A percentile compares a stretch with the other conserved stretches of the same genome.
These are phyloP conservation scores for Diaporthe ilicicola DNA, from an alignment of 2,329 filamentous ascomycete genomes.

Conservation along the genomic window DNA sequence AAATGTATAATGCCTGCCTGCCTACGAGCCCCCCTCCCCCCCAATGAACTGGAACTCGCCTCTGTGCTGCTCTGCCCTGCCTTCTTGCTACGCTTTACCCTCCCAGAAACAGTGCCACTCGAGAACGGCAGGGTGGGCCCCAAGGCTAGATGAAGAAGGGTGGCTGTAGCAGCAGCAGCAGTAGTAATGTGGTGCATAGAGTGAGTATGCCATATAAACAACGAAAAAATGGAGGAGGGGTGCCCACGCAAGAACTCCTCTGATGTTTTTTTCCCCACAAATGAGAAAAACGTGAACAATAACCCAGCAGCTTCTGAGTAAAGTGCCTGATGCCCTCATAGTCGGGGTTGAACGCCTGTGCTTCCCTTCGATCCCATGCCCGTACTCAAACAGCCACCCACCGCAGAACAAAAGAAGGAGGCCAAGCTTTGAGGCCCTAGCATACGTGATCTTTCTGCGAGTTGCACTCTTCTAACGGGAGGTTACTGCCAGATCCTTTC, in stretches of 20 bases:
- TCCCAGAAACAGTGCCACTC: not conserved
- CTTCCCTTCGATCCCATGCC: not conserved
- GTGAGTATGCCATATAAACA: constrained; percentile 24
- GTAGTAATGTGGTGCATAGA: constrained; percentile 12
- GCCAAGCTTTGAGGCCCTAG: not conserved
- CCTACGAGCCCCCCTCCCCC: not conserved
- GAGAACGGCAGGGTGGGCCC: not conserved
- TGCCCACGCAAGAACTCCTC: not conserved
- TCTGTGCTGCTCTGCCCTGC: not conserved
- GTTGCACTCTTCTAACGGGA: not conserved
- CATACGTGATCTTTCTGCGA: not conserved
- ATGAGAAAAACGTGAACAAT: not conserved
- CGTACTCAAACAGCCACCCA: not conserved
- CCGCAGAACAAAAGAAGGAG: not conserved
- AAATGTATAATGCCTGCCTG: constrained; percentile 18
- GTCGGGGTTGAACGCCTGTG: constrained; percentile 3
- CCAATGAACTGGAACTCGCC: not conserved
- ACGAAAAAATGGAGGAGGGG: not conserved
- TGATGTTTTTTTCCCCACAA: not conserved
- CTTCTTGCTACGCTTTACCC: not conserved
- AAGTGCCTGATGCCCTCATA: not conserved
- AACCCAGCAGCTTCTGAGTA: not conserved
- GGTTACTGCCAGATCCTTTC: not conserved
- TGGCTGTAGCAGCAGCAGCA: not conserved
- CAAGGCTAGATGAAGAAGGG: not conserved